phyloP scores from a whole-genome alignment of 768 basidiomycete species.

The Hericium alpestre region DNA sequence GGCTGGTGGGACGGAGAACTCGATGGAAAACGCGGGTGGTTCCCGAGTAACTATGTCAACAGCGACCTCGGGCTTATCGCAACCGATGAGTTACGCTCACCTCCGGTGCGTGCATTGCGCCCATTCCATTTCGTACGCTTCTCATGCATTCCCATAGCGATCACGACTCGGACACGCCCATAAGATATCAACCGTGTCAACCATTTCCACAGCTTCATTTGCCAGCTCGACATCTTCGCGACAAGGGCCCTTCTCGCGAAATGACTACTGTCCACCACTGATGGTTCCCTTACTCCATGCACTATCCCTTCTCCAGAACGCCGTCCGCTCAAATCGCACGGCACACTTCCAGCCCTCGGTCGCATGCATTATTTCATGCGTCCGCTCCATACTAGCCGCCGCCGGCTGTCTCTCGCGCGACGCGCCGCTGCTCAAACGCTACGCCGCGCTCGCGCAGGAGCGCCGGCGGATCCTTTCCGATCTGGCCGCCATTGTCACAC shows the following conservation, averaged over 20 bases:
- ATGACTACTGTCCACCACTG: constrained; percentile 55
- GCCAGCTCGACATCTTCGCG: constrained; percentile 3
- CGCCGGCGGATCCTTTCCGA: constrained; percentile 75
- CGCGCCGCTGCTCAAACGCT: constrained; percentile 56
- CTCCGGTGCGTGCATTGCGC: constrained; percentile 26
- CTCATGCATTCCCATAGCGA: constrained; percentile 2
- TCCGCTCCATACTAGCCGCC: constrained; percentile 74
- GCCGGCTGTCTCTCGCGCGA: constrained; percentile 81
- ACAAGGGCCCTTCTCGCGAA: constrained; percentile 8
- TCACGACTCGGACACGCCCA: constrained; percentile 19
- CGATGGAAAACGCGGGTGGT: constrained; percentile 87
- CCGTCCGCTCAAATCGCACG: constrained; percentile 65
- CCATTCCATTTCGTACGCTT: background rate
- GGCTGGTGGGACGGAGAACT: constrained; percentile 99
- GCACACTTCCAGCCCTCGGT: constrained; percentile 90
- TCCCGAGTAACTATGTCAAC: constrained; percentile 93
- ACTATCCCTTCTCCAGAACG: constrained; percentile 74
- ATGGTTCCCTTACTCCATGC: constrained; percentile 81
- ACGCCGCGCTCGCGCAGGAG: constrained; percentile 59
- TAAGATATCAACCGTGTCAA: background rate
- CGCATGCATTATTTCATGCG: constrained; percentile 89
- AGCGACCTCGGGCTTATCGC: constrained; percentile 47
- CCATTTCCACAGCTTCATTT: constrained; percentile 3
- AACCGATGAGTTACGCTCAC: constrained; percentile 41
- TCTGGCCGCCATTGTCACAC: constrained; percentile 73